A percentile compares a stretch with the other conserved stretches of the same genome.
These are phyloP conservation scores for Guadua angustifolia DNA, from an alignment of 176 grass and related monocot species.

Conservation along the genomic window DNA sequence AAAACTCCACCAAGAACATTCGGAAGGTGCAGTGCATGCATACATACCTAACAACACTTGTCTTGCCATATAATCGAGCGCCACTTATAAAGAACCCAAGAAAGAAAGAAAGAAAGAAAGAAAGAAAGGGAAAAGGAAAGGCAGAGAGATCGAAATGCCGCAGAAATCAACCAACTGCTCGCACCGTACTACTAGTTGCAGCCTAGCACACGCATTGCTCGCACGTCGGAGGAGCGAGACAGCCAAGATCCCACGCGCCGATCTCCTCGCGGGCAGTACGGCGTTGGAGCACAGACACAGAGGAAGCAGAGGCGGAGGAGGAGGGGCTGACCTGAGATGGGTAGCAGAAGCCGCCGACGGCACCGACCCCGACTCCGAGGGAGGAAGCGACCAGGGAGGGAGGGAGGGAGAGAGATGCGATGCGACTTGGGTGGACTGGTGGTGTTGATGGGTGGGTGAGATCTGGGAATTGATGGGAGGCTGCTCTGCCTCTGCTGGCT, in stretches of 20 bases:
- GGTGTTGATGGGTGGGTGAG: constrained; percentile 9
- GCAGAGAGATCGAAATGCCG: background rate
- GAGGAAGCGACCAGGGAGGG: background rate
- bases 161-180: background rate
- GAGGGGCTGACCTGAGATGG: background rate
- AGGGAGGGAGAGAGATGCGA: background rate
- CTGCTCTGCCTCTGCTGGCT: background rate
- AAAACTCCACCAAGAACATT: background rate
- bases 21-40: background rate
- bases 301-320: background rate
- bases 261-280: background rate
- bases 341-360: constrained; percentile 16
- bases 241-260: background rate
- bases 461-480: constrained; percentile 22
- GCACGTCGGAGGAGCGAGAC: background rate
- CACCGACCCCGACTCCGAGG: no score
- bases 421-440: constrained; percentile 22
- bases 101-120: no score
- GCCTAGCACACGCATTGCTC: background rate
- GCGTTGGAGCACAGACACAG: background rate
- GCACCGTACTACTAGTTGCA: background rate
- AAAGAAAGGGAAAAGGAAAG: background rate
- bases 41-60: background rate
- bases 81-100: background rate
- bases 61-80: background rate